These are phyloP conservation scores for Yarrowia sp. DNA, from an alignment of 805 yeast genomes.

Conservation along the genomic window DNA sequence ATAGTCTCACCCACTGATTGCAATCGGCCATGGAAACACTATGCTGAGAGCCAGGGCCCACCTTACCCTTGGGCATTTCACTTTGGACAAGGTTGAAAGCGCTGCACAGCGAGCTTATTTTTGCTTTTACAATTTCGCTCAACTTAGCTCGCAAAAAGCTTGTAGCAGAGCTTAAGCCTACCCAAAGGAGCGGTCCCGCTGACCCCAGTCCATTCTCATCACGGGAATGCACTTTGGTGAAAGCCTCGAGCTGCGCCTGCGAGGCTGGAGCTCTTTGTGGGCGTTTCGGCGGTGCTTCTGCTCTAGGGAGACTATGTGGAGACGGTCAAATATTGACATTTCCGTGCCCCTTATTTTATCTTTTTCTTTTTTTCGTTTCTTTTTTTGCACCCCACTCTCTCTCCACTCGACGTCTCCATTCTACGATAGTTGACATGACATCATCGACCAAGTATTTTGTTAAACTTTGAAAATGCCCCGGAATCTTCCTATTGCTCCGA, in stretches of 20 bases:
- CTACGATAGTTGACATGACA: no score
- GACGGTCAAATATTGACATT: no score
- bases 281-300: no score
- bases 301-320: no score
- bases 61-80: background rate
- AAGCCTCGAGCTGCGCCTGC: background rate
- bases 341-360: no score
- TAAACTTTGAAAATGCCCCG: no score
- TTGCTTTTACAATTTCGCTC: background rate
- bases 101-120: background rate
- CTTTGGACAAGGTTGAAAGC: background rate
- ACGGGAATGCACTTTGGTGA: background rate
- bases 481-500: no score
- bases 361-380: no score
- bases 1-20: background rate
- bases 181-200: background rate
- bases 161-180: background rate
- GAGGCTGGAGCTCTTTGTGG: background rate
- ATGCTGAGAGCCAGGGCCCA: constrained; percentile 2
- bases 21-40: background rate
- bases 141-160: background rate
- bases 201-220: constrained; percentile 1
- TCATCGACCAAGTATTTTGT: no score
- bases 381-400: no score
- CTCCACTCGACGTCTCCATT: no score